These are phyloP conservation scores for Monascus purpureus DNA, from an alignment of 495 filamentous ascomycete genomes.

Conservation along the genomic window DNA sequence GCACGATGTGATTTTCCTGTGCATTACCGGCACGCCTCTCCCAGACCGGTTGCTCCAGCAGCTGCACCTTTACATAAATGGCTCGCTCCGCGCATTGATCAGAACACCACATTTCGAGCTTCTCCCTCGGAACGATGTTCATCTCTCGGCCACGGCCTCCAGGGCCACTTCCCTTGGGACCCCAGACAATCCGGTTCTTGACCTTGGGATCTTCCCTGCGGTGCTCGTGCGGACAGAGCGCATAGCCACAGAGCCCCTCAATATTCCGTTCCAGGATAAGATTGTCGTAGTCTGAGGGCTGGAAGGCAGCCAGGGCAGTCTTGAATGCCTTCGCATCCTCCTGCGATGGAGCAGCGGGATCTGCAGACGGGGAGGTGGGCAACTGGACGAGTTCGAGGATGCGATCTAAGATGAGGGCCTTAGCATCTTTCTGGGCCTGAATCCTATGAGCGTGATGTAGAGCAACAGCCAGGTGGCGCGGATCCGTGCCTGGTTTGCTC, in stretches of 20 bases:
- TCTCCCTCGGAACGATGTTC: constrained; percentile 47
- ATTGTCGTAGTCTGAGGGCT: constrained; percentile 73
- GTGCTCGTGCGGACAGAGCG: constrained; percentile 51
- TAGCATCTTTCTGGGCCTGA: constrained; percentile 59
- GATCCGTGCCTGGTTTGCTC: constrained; percentile 27
- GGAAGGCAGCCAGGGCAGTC: constrained; percentile 49
- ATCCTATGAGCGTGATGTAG: constrained; percentile 69
- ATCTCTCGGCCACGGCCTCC: constrained; percentile 34
- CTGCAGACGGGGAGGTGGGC: constrained; percentile 32
- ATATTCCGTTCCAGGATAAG: constrained; percentile 78
- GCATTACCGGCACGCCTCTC: constrained; percentile 37
- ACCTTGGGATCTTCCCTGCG: constrained; percentile 27
- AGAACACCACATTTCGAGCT: constrained; percentile 80
- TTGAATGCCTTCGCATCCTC: constrained; percentile 45
- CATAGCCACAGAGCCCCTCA: constrained; percentile 65
- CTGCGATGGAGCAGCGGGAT: constrained; percentile 43
- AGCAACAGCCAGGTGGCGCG: constrained; percentile 47
- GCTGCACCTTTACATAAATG: constrained; percentile 74
- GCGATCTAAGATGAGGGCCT: constrained; percentile 54
- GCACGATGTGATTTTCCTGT: constrained; percentile 24
- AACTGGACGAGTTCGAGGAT: constrained; percentile 54
- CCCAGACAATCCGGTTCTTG: constrained; percentile 35
- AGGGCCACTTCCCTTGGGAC: constrained; percentile 35
- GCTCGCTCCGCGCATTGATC: constrained; percentile 63
- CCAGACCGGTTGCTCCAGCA: constrained; percentile 67